Conservation (phyloP, 371 early-diverging fungal species). For the Batkoa obscura region DNA sequence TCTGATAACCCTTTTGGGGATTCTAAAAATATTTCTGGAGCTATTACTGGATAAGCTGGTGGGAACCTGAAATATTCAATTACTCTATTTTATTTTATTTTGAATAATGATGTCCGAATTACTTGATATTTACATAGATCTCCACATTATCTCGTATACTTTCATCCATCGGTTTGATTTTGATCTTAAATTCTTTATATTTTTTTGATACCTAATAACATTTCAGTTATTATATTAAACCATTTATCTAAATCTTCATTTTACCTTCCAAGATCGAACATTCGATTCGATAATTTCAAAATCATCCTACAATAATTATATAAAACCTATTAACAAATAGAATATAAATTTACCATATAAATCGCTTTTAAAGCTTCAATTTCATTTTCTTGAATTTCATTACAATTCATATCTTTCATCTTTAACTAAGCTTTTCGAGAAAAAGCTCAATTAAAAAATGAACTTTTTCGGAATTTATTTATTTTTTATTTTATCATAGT, state of each 20-base stretch:
- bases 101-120: not conserved
- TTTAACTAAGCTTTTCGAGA: no score
- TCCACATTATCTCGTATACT: not conserved
- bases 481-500: no score
- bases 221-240: not conserved
- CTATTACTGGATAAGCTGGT: not conserved
- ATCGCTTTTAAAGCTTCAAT: slow-evolving; percentile 5
- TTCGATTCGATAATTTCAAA: slow-evolving; percentile 1
- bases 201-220: not conserved
- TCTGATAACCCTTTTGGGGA: not conserved
- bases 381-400: slow-evolving; percentile 5
- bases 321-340: not conserved
- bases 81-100: not conserved
- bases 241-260: not conserved
- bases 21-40: not conserved
- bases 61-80: not conserved
- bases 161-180: not conserved
- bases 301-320: not conserved
- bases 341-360: not conserved
- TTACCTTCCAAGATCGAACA: slow-evolving; percentile 2
- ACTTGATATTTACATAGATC: not conserved
- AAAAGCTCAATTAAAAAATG: no score
- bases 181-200: not conserved
- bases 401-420: not conserved
- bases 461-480: no score